These are phyloP conservation scores for Lecanosticta acicola DNA, from an alignment of 2,329 filamentous ascomycete species.

Conservation along the genomic window DNA sequence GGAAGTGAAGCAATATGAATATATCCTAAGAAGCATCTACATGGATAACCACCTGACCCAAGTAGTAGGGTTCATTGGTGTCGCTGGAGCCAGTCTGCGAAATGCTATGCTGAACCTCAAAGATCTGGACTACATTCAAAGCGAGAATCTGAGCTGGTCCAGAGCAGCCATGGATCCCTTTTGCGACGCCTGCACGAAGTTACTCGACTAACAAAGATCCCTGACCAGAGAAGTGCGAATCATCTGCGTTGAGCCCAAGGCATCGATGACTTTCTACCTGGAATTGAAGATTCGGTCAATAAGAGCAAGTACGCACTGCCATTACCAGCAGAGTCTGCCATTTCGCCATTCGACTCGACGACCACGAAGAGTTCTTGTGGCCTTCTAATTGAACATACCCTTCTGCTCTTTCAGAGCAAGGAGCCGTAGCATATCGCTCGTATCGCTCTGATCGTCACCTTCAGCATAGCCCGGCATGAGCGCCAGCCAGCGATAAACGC, in stretches of 20 bases:
- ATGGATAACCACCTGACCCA: neutral
- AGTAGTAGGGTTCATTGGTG: neutral
- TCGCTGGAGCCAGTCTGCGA: neutral
- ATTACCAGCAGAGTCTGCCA: neutral
- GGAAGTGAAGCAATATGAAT: neutral
- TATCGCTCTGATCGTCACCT: constrained; percentile 8
- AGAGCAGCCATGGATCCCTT: neutral
- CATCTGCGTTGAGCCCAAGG: neutral
- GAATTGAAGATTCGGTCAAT: too few species aligned
- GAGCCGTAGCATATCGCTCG: constrained; percentile 4
- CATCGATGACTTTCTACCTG: neutral
- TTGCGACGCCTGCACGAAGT: neutral
- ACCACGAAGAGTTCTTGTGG: neutral
- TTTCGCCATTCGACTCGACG: neutral
- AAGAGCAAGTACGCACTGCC: too few species aligned
- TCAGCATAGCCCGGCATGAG: constrained; percentile 15
- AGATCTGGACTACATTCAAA: neutral
- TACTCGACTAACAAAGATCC: neutral
- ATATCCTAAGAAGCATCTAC: neutral
- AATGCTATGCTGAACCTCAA: neutral
- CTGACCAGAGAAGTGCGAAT: neutral
- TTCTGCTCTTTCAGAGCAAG: constrained; percentile 10
- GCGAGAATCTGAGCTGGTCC: neutral
- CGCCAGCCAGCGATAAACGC: constrained; percentile 14
- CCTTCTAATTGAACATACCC: constrained; percentile 1